Evolutionary conservation across 805 yeast species (phyloP), one percentile per base, ranked within the genome.

Genomic region (Ogataea henricii): DNA sequence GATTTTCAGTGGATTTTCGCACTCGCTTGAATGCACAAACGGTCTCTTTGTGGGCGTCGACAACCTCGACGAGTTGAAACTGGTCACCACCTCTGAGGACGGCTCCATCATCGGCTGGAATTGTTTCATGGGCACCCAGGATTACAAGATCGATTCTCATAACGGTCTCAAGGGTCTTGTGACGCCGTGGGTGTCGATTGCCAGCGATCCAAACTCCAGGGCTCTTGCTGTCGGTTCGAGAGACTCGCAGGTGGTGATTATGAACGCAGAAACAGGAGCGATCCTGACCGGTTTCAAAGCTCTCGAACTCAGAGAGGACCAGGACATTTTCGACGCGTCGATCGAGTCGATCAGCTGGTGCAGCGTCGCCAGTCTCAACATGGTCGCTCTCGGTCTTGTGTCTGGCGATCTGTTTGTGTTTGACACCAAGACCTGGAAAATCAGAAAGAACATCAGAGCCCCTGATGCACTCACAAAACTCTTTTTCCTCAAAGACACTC

Each of bases 71-170:
- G 74, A 74, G 32, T 71, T 89, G 54, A 74, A 82, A 22, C 73
- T 94, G 49, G 78, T 89, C 13, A 87, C 96, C 1, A 72, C 82
- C 17, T 82, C 96, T 18, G 91, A 89, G 53, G 98, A 94, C 68
- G 90, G 96, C 23, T 73, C 89, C 4, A 79, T 94, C 27, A 83
- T 91, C 47, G 83, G 83, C 49, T 92, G 98, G 98, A 89, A 90
- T 63, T 87, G 91, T 48, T 91, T 81, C 71, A 83, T 92, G 4
- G 83, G 83, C 25, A 82, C 79, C 40, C 81, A 82, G 30, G 75
- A 79, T 53, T 92, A 81, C 73, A 86, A 83, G 59, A 71, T 88
- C 50, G 76, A 78, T 47, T 79, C 82, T 20, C 73, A 74, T 20
- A 87, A 84, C 49, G 57, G 55, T 16, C 80, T 89, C 64, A 85